Evolutionary conservation across 1,284 basidiomycete species (phyloP).

Genomic region (Xerocomus nothofagi): DNA sequence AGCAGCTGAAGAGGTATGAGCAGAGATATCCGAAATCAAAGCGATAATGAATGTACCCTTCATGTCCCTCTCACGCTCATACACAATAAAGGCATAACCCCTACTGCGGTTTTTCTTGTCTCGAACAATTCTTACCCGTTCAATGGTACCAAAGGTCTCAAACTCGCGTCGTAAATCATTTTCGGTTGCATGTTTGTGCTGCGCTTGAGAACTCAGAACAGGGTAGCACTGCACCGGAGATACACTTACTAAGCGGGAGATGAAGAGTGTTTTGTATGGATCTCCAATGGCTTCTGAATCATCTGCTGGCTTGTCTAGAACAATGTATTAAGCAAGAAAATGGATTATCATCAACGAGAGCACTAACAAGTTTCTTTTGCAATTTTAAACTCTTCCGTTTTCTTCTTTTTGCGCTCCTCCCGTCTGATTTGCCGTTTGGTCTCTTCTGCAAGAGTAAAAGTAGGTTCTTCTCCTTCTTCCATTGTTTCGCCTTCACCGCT

Average conservation of each 20-base stretch:
- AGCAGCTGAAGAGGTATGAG: conserved; percentile 62
- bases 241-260: conserved; percentile 78
- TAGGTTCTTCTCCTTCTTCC: conserved; percentile 80
- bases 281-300: conserved; percentile 95
- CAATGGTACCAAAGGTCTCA: conserved; percentile 92
- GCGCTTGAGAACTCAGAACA: conserved; percentile 27
- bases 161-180: conserved; percentile 92
- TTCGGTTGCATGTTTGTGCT: conserved; percentile 90
- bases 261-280: conserved; percentile 98
- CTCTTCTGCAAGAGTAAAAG: conserved; percentile 76
- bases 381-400: conserved; percentile 75
- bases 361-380: conserved; percentile 82
- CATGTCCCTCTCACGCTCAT: conserved; percentile 98
- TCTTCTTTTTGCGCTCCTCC: conserved; percentile 80
- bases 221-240: conserved; percentile 1
- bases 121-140: conserved; percentile 86
- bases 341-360: conserved; percentile 1
- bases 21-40: conserved; percentile 12
- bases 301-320: conserved; percentile 83
- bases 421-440: conserved; percentile 74
- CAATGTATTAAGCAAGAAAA: conserved; percentile 14
- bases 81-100: conserved; percentile 97
- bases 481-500: conserved; percentile 57
- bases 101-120: conserved; percentile 86
- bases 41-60: conserved; percentile 64